These are phyloP conservation scores for Schizonepeta tenuifolia DNA, from an alignment of 257 asterid genomes.

Conservation along the genomic window DNA sequence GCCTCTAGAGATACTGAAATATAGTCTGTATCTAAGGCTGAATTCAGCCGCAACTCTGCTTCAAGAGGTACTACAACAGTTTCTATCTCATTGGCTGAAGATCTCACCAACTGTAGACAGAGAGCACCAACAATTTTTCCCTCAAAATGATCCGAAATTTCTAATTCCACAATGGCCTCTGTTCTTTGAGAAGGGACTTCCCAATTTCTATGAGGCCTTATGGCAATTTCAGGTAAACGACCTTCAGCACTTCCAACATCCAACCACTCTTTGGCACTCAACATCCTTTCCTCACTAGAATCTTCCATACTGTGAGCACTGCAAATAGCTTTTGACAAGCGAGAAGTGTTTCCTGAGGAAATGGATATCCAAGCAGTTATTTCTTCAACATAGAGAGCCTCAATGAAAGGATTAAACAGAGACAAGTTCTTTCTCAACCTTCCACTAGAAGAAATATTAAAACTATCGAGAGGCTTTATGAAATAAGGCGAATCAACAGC, in stretches of 20 bases:
- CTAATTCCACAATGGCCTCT: conserved; percentile 66
- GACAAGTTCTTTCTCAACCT: conserved; percentile 75
- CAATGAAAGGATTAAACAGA: conserved; percentile 76
- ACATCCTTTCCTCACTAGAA: conserved; percentile 38
- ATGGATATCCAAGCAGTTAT: conserved; percentile 72
- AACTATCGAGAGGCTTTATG: conserved; percentile 51
- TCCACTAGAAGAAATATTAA: conserved; percentile 62
- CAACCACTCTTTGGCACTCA: conserved; percentile 52
- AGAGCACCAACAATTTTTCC: conserved; percentile 67
- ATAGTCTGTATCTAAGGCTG: conserved; percentile 36
- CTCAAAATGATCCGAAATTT: conserved; percentile 53
- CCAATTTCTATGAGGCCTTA: conserved; percentile 76
- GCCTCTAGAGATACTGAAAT: conserved; percentile 54
- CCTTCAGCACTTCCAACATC: conserved; percentile 48
- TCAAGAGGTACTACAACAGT: conserved; percentile 80
- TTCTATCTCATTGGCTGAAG: conserved; percentile 55
- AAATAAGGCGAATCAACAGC: conserved; percentile 75
- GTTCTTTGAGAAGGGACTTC: conserved; percentile 66
- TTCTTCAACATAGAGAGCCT: conserved; percentile 74
- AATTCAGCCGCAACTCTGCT: conserved; percentile 49
- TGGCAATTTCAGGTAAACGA: conserved; percentile 50
- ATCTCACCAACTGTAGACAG: conserved; percentile 60
- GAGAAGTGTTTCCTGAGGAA: conserved; percentile 57
- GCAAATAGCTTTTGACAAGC: conserved; percentile 55
- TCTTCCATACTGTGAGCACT: conserved; percentile 34